phyloP scores from a whole-genome alignment of 2,329 filamentous ascomycete species.

The Metarhizium album region DNA sequence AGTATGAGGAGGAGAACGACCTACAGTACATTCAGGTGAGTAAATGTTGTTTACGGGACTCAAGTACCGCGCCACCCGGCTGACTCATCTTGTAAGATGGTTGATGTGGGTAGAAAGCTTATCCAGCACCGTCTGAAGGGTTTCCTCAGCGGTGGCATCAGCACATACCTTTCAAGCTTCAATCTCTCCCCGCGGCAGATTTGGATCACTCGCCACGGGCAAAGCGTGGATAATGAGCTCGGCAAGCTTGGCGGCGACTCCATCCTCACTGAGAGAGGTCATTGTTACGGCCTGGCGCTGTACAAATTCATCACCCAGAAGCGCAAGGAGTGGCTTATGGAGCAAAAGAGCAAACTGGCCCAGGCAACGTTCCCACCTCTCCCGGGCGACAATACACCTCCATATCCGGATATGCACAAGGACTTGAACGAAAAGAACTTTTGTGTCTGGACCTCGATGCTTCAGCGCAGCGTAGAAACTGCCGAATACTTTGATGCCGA shows the following conservation, averaged over 20 bases:
- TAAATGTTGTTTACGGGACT: not conserved
- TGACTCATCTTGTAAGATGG: conserved; percentile 53
- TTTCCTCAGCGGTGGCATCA: conserved; percentile 84
- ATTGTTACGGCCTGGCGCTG: conserved; percentile 67
- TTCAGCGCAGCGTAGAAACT: conserved; percentile 79
- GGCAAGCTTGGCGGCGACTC: conserved; percentile 91
- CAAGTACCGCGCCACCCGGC: conserved; percentile 4
- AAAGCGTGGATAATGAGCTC: conserved; percentile 76
- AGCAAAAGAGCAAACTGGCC: conserved; percentile 68
- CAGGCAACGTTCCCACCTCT: conserved; percentile 78
- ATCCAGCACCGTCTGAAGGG: conserved; percentile 83
- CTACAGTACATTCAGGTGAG: conserved; percentile 81
- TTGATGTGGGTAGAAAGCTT: conserved; percentile 91
- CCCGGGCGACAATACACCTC: conserved; percentile 85
- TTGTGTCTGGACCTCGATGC: conserved; percentile 97
- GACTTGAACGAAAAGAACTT: conserved; percentile 76
- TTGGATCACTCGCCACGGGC: conserved; percentile 94
- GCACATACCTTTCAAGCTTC: conserved; percentile 93
- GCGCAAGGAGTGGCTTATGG: conserved; percentile 69
- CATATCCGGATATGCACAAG: conserved; percentile 73
- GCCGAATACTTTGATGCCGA: conserved; percentile 81
- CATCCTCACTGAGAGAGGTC: conserved; percentile 68
- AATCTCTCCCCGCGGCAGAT: conserved; percentile 92
- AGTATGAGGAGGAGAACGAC: conserved; percentile 81
- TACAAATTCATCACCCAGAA: conserved; percentile 76